Evolutionary conservation across 441 rosid species (phyloP).

Genomic region (Syzygium syzygioides): DNA sequence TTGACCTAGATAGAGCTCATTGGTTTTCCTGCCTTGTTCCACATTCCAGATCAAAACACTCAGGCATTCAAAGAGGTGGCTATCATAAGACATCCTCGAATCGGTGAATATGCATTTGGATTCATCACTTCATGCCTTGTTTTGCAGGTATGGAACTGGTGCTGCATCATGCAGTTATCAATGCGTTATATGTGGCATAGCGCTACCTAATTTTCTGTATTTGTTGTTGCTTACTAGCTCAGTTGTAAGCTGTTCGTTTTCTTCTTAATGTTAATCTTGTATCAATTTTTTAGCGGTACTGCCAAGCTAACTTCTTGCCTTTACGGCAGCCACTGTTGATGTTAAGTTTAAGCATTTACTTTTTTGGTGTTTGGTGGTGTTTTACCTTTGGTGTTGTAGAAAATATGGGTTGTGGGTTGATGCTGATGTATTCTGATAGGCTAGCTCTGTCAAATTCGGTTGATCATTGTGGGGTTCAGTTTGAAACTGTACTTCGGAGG

Average conservation of each 20-base stretch:
- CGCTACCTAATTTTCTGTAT: background rate
- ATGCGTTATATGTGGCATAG: background rate
- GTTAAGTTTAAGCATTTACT: background rate
- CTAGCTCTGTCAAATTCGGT: background rate
- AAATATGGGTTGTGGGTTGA: background rate
- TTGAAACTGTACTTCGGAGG: background rate
- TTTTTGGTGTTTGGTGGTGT: background rate
- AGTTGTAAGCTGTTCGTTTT: background rate
- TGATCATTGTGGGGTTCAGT: background rate
- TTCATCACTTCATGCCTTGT: constrained; percentile 86
- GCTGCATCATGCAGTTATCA: background rate
- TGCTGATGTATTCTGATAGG: background rate
- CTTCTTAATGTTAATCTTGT: background rate
- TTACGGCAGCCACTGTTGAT: background rate
- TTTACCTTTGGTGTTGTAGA: background rate
- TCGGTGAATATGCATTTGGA: constrained; percentile 97
- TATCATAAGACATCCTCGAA: constrained; percentile 92
- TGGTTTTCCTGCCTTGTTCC: constrained; percentile 1
- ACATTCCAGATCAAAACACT: constrained; percentile 71
- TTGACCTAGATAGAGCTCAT: background rate
- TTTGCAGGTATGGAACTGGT: constrained; percentile 57
- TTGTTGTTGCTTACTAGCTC: background rate
- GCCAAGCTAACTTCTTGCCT: background rate
- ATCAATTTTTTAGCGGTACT: background rate
- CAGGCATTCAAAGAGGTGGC: constrained; percentile 98